Base-by-base conservation (phyloP, 208 protist species). In the Acanthamoeba lenticulata region DNA sequence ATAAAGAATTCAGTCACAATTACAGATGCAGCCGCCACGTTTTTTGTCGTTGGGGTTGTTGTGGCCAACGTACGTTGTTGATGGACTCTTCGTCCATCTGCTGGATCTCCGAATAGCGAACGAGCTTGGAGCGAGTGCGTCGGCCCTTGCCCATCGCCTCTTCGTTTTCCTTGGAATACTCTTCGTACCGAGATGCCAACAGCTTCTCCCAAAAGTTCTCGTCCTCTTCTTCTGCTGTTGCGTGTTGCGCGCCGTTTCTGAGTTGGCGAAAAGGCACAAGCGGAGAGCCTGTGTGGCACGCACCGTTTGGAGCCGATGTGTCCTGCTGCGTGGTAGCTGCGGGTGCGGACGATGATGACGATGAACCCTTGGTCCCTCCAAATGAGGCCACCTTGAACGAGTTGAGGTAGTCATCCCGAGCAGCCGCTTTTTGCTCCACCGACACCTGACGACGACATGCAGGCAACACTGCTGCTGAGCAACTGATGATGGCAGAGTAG, bases 321-420 rank as follows among this genome's bases (percentile, higher is more conserved):
- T n/a, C 29, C 21, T 86, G n/a, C 44, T 86, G n/a, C 5, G 77
- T 34, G 4, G 77, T 13, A 27, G 77, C 42, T 1, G 77, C 57
- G 1, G 77, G 86, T 6, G 55, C 55, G 34, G 52, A 47, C 5
- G 86, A 77, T 21, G 86, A 44, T 32, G 55, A 69, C n/a, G 62
- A 55, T n/a, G n/a, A n/a, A n/a, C n/a, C n/a, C 27, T 52, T 92
- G 24, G 67, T 60, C 13, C 47, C 45, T 27, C 19, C 42, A 65
- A 94, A 94, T 1, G 77, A 57, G 21, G 92, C 92, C 38, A 94
- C 92, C 77, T 94, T 94, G 40, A 94, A 94, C 13, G 92, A 94
- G 38, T 94, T 90, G 15, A 94, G 60, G 45, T 94, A 94, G 34
- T 94, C 92, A 55, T 94, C 81, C 40, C 91, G 92, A 21, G 45